Evolutionary conservation across 2,329 filamentous ascomycete genomes (phyloP).

Genomic region (Xylaria sp.): DNA sequence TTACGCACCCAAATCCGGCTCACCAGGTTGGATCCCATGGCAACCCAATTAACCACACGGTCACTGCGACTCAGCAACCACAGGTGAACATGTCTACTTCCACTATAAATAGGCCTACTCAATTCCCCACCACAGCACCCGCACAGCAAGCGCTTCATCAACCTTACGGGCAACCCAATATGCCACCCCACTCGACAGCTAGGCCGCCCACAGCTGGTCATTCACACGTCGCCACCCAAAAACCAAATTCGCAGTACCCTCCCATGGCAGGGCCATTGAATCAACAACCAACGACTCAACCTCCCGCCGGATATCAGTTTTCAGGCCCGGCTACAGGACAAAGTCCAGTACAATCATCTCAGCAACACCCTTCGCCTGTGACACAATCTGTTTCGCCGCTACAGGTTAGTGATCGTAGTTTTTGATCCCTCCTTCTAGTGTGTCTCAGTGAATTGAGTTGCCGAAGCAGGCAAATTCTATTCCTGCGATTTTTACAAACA

Average conservation of each 20-base stretch:
- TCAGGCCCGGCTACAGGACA: background rate
- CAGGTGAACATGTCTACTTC: slow-evolving; percentile 1
- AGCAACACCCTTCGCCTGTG: slow-evolving; percentile 30
- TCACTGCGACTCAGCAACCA: slow-evolving; percentile 5
- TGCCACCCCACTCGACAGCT: background rate
- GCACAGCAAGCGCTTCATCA: slow-evolving; percentile 2
- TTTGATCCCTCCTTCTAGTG: too few relatives aligned
- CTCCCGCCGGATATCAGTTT: slow-evolving; percentile 10
- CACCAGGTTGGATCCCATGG: background rate
- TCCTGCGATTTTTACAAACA: too few relatives aligned
- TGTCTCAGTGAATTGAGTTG: too few relatives aligned
- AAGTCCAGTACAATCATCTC: slow-evolving; percentile 10
- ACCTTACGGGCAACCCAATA: background rate
- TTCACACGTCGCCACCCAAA: slow-evolving; percentile 4
- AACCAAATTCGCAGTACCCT: slow-evolving; percentile 16
- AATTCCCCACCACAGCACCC: background rate
- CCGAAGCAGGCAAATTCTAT: too few relatives aligned
- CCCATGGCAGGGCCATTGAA: background rate
- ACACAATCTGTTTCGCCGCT: slow-evolving; percentile 34
- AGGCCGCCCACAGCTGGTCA: slow-evolving; percentile 13
- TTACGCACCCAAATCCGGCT: background rate
- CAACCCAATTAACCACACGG: background rate
- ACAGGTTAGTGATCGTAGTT: too few relatives aligned
- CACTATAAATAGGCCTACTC: slow-evolving; percentile 3
- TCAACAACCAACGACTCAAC: slow-evolving; percentile 9